A percentile compares a stretch with the other conserved stretches of the same genome.
phyloP scores from a whole-genome alignment of 345 rosid species.

The Nephelium lappaceum region DNA sequence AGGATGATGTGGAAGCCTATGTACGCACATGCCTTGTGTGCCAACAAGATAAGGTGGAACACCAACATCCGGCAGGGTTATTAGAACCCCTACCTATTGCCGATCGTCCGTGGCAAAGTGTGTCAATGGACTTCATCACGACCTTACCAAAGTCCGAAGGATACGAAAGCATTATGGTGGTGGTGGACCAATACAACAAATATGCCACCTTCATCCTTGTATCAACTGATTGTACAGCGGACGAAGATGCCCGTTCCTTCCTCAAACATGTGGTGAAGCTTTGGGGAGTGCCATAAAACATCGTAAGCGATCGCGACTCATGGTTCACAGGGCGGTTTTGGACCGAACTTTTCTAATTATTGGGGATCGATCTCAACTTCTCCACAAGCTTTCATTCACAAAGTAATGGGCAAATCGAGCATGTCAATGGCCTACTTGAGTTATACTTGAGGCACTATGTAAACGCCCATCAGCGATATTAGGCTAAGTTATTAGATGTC shows the following conservation, averaged over 20 bases:
- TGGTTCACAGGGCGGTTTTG: too few relatives aligned
- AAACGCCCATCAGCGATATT: too few relatives aligned
- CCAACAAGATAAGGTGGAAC: background rate
- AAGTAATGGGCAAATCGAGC: too few relatives aligned
- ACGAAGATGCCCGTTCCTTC: background rate
- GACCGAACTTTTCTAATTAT: too few relatives aligned
- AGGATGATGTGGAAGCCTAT: background rate
- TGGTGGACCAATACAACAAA: background rate
- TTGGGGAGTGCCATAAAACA: too few relatives aligned
- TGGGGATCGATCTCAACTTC: too few relatives aligned
- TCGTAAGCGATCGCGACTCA: too few relatives aligned
- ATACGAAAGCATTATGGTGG: background rate
- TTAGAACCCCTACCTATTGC: background rate
- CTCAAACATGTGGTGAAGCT: background rate
- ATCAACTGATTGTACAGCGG: background rate
- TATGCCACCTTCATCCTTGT: too few relatives aligned
- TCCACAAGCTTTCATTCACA: too few relatives aligned
- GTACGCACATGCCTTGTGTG: background rate
- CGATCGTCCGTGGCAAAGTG: background rate
- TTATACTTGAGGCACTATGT: too few relatives aligned
- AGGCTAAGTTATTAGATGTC: too few relatives aligned
- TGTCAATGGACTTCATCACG: background rate
- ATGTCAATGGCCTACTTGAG: too few relatives aligned
- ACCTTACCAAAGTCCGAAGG: background rate
- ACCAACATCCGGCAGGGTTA: background rate